phyloP scores from a whole-genome alignment of 192 early-diverging fungal species.

The Podila verticillata region DNA sequence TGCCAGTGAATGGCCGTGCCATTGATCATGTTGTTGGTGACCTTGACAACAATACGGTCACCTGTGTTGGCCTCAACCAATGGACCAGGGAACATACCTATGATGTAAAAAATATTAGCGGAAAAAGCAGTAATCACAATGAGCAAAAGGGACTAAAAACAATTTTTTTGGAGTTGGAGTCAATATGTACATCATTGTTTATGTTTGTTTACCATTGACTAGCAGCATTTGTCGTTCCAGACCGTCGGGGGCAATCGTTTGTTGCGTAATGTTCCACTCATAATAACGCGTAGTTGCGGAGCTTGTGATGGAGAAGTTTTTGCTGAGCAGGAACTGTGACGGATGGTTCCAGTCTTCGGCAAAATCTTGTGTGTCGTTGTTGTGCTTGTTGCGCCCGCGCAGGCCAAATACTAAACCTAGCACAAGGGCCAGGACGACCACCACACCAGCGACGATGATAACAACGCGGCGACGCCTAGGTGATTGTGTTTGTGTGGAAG shows the following conservation, averaged over 20 bases:
- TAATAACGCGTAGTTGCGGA: slow-evolving; percentile 21
- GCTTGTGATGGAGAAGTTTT: slow-evolving; percentile 30
- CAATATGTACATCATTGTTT: not conserved
- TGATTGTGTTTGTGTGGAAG: not conserved
- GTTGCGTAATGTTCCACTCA: slow-evolving; percentile 33
- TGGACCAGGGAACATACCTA: slow-evolving; percentile 56
- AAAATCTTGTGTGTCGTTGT: not conserved
- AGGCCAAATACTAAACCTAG: slow-evolving; percentile 16
- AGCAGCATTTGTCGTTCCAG: slow-evolving; percentile 66
- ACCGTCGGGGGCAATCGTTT: slow-evolving; percentile 65
- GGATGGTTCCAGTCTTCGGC: slow-evolving; percentile 27
- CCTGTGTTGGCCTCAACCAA: slow-evolving; percentile 54
- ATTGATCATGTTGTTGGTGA: slow-evolving; percentile 45
- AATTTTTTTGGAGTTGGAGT: not conserved
- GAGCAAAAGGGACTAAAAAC: not conserved
- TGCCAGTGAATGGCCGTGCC: slow-evolving; percentile 61
- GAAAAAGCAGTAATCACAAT: not conserved
- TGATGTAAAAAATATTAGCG: not conserved
- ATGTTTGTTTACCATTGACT: slow-evolving; percentile 71
- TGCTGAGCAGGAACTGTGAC: slow-evolving; percentile 29
- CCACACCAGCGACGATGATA: slow-evolving; percentile 2
- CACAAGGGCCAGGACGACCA: slow-evolving; percentile 17
- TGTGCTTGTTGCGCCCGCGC: not conserved
- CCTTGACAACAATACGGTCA: slow-evolving; percentile 60
- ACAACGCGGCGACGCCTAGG: not conserved